Evolutionary conservation across 108 stramenopile genomes (phyloP).

Genomic region (Nannochloropsis granulata): DNA sequence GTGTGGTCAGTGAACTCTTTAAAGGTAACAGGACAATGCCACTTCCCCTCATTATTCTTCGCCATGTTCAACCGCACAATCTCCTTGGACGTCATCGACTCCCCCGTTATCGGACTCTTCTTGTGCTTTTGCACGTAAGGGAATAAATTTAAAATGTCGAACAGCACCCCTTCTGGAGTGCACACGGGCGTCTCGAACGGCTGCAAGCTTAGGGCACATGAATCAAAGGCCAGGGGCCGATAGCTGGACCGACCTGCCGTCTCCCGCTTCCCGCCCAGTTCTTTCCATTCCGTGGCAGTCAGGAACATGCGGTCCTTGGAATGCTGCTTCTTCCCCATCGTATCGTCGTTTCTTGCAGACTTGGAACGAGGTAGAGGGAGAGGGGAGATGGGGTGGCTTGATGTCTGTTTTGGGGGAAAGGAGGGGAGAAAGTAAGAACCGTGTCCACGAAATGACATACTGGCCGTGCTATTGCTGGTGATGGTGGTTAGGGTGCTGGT

Average conservation of each 20-base stretch:
- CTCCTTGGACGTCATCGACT: constrained; percentile 43
- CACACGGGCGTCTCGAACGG: constrained; percentile 59
- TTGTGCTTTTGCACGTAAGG: constrained; percentile 69
- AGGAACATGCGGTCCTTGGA: constrained; percentile 39
- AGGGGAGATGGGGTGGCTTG: too few species aligned
- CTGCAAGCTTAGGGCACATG: constrained; percentile 77
- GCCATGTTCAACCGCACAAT: constrained; percentile 65
- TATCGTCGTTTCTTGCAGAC: neutral
- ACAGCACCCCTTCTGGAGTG: constrained; percentile 59
- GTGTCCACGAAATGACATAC: too few species aligned
- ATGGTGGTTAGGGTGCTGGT: too few species aligned
- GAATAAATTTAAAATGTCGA: constrained; percentile 66
- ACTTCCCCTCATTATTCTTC: constrained; percentile 60
- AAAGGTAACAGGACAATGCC: constrained; percentile 91
- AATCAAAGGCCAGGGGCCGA: constrained; percentile 66
- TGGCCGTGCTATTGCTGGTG: too few species aligned
- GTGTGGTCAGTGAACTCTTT: constrained; percentile 70
- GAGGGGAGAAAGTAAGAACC: too few species aligned
- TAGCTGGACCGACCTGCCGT: neutral
- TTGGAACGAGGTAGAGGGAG: too few species aligned
- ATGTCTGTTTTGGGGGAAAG: too few species aligned
- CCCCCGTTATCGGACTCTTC: constrained; percentile 57
- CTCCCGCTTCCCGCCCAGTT: constrained; percentile 10
- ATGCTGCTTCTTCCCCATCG: constrained; percentile 37
- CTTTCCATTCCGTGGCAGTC: constrained; percentile 36